Conservation (phyloP, 768 basidiomycete genomes). For the Macrolepiota albuminosa region DNA sequence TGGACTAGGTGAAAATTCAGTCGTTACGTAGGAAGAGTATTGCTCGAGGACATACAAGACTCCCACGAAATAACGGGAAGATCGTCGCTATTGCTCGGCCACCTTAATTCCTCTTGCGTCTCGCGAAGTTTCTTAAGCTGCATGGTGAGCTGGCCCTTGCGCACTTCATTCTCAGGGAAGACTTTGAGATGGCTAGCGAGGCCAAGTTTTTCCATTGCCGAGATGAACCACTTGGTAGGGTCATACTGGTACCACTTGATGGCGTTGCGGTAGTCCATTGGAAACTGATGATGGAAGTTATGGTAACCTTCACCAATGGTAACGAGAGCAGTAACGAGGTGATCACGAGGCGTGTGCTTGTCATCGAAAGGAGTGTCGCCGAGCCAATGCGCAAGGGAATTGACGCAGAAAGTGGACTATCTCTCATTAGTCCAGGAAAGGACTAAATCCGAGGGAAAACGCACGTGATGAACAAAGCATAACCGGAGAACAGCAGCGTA, state of each 20-base stretch:
- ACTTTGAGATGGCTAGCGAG: conserved; percentile 69
- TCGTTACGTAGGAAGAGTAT: neutral
- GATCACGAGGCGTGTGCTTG: conserved; percentile 91
- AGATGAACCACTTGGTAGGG: conserved; percentile 92
- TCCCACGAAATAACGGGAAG: conserved; percentile 86
- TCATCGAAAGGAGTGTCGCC: conserved; percentile 92
- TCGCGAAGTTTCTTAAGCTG: conserved; percentile 81
- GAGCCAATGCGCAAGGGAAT: conserved; percentile 95
- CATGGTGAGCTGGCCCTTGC: conserved; percentile 95
- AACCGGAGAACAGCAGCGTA: conserved; percentile 79
- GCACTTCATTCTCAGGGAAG: conserved; percentile 53
- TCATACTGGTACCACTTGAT: conserved; percentile 95
- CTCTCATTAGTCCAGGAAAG: neutral
- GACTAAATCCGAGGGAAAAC: conserved; percentile 21
- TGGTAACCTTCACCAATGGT: conserved; percentile 97
- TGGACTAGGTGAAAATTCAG: conserved; percentile 45
- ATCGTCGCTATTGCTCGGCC: conserved; percentile 75
- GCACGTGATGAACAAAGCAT: conserved; percentile 83
- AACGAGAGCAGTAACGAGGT: conserved; percentile 81
- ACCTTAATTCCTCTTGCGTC: conserved; percentile 69
- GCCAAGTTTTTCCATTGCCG: conserved; percentile 51
- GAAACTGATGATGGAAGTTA: conserved; percentile 97
- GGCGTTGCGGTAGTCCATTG: conserved; percentile 96
- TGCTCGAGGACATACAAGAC: conserved; percentile 50
- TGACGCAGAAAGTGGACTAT: conserved; percentile 94